These are phyloP conservation scores for Lasiosphaeria ovina DNA, from an alignment of 495 filamentous ascomycete species.

Conservation along the genomic window DNA sequence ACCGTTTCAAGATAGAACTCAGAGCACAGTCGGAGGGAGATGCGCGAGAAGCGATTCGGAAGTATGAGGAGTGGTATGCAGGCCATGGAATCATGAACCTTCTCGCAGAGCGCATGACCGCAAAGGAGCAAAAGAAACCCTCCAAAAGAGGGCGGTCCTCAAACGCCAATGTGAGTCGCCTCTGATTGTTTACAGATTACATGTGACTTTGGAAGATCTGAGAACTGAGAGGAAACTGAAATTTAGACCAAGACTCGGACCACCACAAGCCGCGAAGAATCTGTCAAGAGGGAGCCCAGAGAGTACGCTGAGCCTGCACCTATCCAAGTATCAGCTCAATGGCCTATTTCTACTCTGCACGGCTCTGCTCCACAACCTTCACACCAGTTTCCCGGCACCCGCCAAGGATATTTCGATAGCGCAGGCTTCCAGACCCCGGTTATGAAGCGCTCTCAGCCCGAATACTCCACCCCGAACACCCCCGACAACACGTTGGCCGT, in stretches of 20 bases:
- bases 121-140: conserved; percentile 65
- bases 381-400: conserved; percentile 11
- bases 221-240: neutral
- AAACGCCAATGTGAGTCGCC: conserved; percentile 14
- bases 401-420: conserved; percentile 24
- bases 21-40: conserved; percentile 54
- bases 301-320: conserved; percentile 16
- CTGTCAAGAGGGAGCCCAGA: conserved; percentile 36
- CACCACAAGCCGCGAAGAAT: conserved; percentile 1
- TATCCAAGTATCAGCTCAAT: conserved; percentile 8
- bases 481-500: conserved; percentile 13
- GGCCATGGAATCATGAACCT: conserved; percentile 61
- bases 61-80: conserved; percentile 71
- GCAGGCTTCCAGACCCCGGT: conserved; percentile 20
- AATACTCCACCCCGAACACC: conserved; percentile 19
- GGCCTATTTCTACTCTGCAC: conserved; percentile 6
- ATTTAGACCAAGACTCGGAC: conserved; percentile 9
- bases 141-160: conserved; percentile 26
- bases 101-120: conserved; percentile 66
- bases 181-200: neutral
- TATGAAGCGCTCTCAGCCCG: conserved; percentile 20
- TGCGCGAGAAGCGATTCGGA: conserved; percentile 49
- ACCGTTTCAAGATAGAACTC: conserved; percentile 71
- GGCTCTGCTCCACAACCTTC: conserved; percentile 1
- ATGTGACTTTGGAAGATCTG: neutral